Evolutionary conservation across 805 yeast genomes (phyloP).

Genomic region (Myxozyma neotropica): DNA sequence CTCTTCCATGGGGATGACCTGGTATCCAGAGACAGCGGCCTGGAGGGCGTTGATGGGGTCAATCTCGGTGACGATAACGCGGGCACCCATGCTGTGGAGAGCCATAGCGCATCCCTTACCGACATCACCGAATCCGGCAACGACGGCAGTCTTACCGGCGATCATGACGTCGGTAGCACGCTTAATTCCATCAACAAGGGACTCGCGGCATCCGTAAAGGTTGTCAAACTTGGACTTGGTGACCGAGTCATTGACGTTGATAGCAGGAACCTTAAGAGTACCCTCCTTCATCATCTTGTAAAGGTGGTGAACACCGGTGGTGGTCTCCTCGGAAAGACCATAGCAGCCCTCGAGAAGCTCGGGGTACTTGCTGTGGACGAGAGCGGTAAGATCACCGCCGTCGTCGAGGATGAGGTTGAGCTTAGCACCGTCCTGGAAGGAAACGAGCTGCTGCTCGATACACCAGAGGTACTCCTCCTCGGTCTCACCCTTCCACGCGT

Average conservation of each 20-base stretch:
- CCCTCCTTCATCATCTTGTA: slow-evolving; percentile 93
- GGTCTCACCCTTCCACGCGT: slow-evolving; percentile 99
- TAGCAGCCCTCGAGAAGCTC: slow-evolving; percentile 92
- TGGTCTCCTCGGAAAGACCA: slow-evolving; percentile 98
- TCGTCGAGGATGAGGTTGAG: slow-evolving; percentile 97
- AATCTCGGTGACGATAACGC: slow-evolving; percentile 94
- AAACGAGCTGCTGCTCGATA: slow-evolving; percentile 97
- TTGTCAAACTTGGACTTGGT: slow-evolving; percentile 99
- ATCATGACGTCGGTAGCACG: slow-evolving; percentile 99
- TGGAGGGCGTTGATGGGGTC: slow-evolving; percentile 99
- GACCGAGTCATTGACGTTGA: slow-evolving; percentile 97
- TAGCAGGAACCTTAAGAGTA: slow-evolving; percentile 95
- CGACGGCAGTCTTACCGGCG: slow-evolving; percentile 98
- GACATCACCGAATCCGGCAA: slow-evolving; percentile 99
- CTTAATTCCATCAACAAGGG: slow-evolving; percentile 97
- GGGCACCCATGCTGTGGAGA: slow-evolving; percentile 97
- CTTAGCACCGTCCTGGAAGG: slow-evolving; percentile 94
- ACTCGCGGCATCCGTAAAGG: slow-evolving; percentile 99
- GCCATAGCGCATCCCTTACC: slow-evolving; percentile 99
- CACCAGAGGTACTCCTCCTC: slow-evolving; percentile 99
- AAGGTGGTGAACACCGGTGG: slow-evolving; percentile 99
- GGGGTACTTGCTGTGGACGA: slow-evolving; percentile 97
- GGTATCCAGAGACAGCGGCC: slow-evolving; percentile 99
- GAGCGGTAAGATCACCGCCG: slow-evolving; percentile 98
- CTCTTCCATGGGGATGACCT: slow-evolving; percentile 92